Evolutionary conservation across 1,284 basidiomycete species (phyloP), one percentile per base, ranked within the genome.

Genomic region (Fomitopsis schrenkii): DNA sequence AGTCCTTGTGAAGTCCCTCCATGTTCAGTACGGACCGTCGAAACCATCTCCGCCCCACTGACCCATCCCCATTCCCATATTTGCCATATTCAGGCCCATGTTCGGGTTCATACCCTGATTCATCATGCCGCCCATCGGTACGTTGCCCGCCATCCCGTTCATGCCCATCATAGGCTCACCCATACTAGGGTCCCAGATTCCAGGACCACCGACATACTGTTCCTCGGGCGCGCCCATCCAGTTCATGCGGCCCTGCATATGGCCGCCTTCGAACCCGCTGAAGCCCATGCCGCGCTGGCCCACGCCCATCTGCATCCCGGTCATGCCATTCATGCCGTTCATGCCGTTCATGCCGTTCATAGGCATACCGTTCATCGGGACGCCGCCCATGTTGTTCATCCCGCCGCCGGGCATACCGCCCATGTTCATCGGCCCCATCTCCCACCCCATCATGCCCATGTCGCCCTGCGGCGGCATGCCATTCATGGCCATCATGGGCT

Each of bases 401-500:
- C 35, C 52, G 35, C 52, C 52, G 36, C 52, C 15, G 17, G 53
- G 58, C 45, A 63, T 60, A 40, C 60, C 59, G 48, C 54, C 66
- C 63, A 67, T 68, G 33, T 66, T 66, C 22, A 60, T 54, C 35
- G 35, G 35, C 38, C 38, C 38, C 52, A 54, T 54, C n/a, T 54
- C 59, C 68, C 69, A 70, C 46, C 65, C 66, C 64, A 68, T 67
- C 68, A 69, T 71, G 42, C 64, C 64, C 68, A 71, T 58, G 42
- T 62, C 63, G 30, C 62, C 67, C 58, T 66, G 65, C 0, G 30
- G 45, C 19, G 68, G 69, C 73, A 76, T 75, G 41, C 57, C 63
- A 57, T 66, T 68, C 69, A 74, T 74, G 19, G 66, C 69, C 68
- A 74, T 68, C 63, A 84, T 80, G 19, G 80, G 79, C 58, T 79